These are phyloP conservation scores for Neurospora sp. DNA, from an alignment of 495 filamentous ascomycete species.

Conservation along the genomic window DNA sequence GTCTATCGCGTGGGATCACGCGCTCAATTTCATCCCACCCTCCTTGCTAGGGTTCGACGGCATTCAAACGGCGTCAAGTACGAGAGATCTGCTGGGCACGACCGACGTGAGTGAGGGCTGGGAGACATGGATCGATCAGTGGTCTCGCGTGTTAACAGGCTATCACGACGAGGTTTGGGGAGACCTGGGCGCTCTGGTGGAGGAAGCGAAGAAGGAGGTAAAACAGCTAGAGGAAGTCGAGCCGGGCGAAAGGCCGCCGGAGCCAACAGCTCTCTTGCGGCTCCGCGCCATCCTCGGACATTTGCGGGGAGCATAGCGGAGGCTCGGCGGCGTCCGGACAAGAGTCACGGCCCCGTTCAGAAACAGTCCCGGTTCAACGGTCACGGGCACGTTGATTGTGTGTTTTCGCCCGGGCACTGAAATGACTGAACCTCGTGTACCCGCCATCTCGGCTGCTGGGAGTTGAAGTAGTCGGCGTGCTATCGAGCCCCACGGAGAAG, in stretches of 20 bases:
- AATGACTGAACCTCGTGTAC: not conserved
- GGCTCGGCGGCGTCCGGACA: not conserved
- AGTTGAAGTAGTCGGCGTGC: not conserved
- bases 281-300: slow-evolving; percentile 26
- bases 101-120: slow-evolving; percentile 29
- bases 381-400: not conserved
- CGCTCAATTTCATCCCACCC: slow-evolving; percentile 33
- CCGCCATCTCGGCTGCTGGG: not conserved
- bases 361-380: not conserved
- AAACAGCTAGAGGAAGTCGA: slow-evolving; percentile 13
- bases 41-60: slow-evolving; percentile 3
- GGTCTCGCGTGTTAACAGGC: slow-evolving; percentile 52
- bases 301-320: slow-evolving; percentile 9
- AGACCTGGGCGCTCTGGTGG: slow-evolving; percentile 50
- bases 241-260: slow-evolving; percentile 14
- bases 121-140: slow-evolving; percentile 40
- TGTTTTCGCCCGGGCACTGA: not conserved
- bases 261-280: slow-evolving; percentile 19
- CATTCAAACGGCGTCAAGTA: slow-evolving; percentile 4
- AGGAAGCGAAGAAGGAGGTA: slow-evolving; percentile 53
- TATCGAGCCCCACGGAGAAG: not conserved
- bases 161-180: slow-evolving; percentile 79
- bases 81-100: slow-evolving; percentile 22
- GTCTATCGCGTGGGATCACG: slow-evolving; percentile 26
- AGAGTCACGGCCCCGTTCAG: not conserved